Base-by-base conservation (phyloP, 306 rosid species). In the Spatholobus suberectus region DNA sequence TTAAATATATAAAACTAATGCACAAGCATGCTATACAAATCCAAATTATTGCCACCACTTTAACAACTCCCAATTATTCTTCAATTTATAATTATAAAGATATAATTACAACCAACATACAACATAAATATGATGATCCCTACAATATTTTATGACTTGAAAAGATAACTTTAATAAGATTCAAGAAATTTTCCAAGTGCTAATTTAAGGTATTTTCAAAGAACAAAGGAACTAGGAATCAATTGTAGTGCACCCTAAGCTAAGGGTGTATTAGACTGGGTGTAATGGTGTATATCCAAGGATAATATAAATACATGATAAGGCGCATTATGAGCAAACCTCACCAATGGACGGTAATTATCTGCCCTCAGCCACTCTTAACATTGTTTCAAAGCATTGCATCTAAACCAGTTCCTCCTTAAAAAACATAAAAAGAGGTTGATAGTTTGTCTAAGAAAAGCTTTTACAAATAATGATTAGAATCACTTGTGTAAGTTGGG, bases 1-100 rank as follows among this genome's bases (percentile, higher is more conserved):
- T 66, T 46, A 43, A 90, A 72, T 54, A 75, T 29, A 29, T 29
- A 29, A 29, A 29, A 29, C 32, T 29, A 29, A 29, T 29, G 32
- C 32, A 29, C 32, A 29, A 29, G 32, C 32, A 29, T 29, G 32
- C 32, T 29, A 29, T 1, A 29, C 32, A 29, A 29, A 29, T 29
- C 32, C 32, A 29, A 29, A 29, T 29, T 29, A 29, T 29, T 29
- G 32, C 32, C 32, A 29, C 32, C 32, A 29, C 32, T 29, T 29
- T 3, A 1, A 29, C 1, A 29, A 29, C 32, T 29, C 32, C 32
- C 32, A 29, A 29, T 3, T 29, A 29, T 29, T 29, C 32, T 29
- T 29, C 32, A 29, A 29, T 3, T 29, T 29, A 29, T 1, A 29
- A 29, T 29, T 29, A 29, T 29, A 29, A 29, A 29, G 32, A 29